phyloP scores from a whole-genome alignment of 2,329 filamentous ascomycete species.

The Leptographium galeiforme region DNA sequence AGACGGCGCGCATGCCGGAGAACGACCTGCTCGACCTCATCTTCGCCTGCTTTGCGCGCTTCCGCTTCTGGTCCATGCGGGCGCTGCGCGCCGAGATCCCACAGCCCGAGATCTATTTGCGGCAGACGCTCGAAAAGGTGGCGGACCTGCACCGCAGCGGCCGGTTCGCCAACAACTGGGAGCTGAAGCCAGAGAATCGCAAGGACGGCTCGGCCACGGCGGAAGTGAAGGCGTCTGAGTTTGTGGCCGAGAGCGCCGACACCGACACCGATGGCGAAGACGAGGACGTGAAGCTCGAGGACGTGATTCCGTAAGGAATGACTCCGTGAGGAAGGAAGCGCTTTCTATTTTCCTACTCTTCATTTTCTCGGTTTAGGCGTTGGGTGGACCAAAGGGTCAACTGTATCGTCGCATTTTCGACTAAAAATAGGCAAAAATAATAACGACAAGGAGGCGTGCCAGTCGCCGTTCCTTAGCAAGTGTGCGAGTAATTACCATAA shows the following conservation, averaged over 20 bases:
- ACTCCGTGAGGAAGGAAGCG: no score
- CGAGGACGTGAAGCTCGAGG: slow-evolving; percentile 63
- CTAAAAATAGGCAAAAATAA: no score
- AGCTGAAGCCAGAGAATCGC: slow-evolving; percentile 56
- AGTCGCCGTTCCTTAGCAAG: no score
- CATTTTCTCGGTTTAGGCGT: background rate
- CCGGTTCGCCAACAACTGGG: slow-evolving; percentile 75
- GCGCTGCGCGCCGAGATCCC: slow-evolving; percentile 61
- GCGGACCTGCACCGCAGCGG: slow-evolving; percentile 74
- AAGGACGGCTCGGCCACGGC: slow-evolving; percentile 37
- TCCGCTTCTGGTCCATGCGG: slow-evolving; percentile 90
- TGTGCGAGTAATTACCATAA: no score
- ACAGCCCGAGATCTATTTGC: slow-evolving; percentile 89
- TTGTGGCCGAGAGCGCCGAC: slow-evolving; percentile 26
- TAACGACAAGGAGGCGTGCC: no score
- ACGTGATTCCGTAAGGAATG: slow-evolving; percentile 42
- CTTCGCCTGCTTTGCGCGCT: slow-evolving; percentile 70
- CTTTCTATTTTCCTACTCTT: background rate
- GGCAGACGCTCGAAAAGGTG: slow-evolving; percentile 69
- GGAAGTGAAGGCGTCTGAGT: slow-evolving; percentile 34
- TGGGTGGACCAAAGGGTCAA: background rate
- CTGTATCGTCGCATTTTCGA: no score
- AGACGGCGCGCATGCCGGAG: slow-evolving; percentile 79
- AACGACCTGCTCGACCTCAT: slow-evolving; percentile 79
- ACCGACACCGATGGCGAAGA: slow-evolving; percentile 49